Evolutionary conservation across 2,329 filamentous ascomycete species (phyloP), one percentile per base, ranked within the genome.

Genomic region (Trichoderma sp.): DNA sequence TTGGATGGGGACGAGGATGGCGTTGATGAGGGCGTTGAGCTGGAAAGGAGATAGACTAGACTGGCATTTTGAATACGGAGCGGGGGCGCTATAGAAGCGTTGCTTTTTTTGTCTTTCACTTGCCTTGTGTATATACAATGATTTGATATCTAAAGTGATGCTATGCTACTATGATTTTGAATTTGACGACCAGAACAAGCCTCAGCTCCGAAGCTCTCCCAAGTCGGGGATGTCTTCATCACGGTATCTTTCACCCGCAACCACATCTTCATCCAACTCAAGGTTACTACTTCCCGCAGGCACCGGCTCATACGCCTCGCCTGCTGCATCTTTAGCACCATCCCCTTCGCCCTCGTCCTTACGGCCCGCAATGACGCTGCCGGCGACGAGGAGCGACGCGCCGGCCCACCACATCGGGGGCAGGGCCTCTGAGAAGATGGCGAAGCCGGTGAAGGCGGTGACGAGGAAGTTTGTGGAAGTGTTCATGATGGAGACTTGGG

Each of bases 391-490:
- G 80, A 95, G 84, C 4, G 89, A 86, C 0, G 94, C 94, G 14
- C 94, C 94, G 6, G 91, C 84, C 91, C 93, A 95, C 94, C 94
- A 96, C 56, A 95, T 84, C 11, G 90, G 91, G 0, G 93, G 93
- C 33, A 96, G 85, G 1, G 87, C 84, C 84, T 96, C 94, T 27
- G 89, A 88, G 83, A 96, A 96, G 78, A 96, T 91, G 75, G 90
- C 83, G 67, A 90, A 86, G 31, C 94, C 93, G 24, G 95, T 86
- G 7, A 95, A 78, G 8, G 94, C 94, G 0, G 94, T 95, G 76
- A 95, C 84, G 84, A 96, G 89, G 83, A 96, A 96, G 85, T 96
- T 96, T 75, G 93, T 89, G 16, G 93, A 94, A 3, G 94, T 95
- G 83, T 96, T 96, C 83, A 96, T 91, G 82, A 96, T 93, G 78